Evolutionary conservation across 2,329 filamentous ascomycete species (phyloP), one percentile per base, ranked within the genome.

Genomic region (Arthrobotrys pseudoclavata): DNA sequence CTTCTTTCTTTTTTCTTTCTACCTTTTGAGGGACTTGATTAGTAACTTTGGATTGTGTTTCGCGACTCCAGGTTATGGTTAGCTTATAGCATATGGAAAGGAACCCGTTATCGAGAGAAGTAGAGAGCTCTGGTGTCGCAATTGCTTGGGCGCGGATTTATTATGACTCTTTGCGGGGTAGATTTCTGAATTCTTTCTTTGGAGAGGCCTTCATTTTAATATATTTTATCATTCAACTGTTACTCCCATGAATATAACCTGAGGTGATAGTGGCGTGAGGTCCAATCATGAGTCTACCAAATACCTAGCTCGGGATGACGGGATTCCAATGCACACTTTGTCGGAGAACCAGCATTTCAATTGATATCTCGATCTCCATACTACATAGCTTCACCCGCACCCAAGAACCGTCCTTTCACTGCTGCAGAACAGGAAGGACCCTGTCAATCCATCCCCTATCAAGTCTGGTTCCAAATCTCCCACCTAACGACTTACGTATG

Each of bases 21-120:
- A 45, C 13, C 29, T 53, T 52, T 68, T 55, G 64, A 57, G 50
- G 72, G 61, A 50, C 70, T 42, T 61, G 60, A 76, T 69, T 76
- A 76, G 72, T 76, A 76, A 76, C 72, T 60, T 75, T 70, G 42
- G 69, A 45, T 29, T 63, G 29, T 76, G 64, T 76, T 63, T 68
- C 47, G 60, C 50, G 47, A 66, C 66, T 70, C 66, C 72, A 76
- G 72, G 60, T 18, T 76, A 60, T 76, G 66, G 64, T 60, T 66
- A 52, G 48, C 60, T 45, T 70, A 64, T 64, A 34, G 37, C 20
- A 69, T 66, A 40, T 63, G 48, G 66, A 69, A 66, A 60, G 20
- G 48, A 42, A 48, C 57, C 48, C 26, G 34, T 60, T 60, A 60
- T 26, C 26, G 69, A 31, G 48, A 34, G 40, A 72, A 40, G 37